A percentile compares a stretch with the other conserved stretches of the same genome.
phyloP scores from a whole-genome alignment of 768 basidiomycete species.

The Clitopilus passeckerianus region DNA sequence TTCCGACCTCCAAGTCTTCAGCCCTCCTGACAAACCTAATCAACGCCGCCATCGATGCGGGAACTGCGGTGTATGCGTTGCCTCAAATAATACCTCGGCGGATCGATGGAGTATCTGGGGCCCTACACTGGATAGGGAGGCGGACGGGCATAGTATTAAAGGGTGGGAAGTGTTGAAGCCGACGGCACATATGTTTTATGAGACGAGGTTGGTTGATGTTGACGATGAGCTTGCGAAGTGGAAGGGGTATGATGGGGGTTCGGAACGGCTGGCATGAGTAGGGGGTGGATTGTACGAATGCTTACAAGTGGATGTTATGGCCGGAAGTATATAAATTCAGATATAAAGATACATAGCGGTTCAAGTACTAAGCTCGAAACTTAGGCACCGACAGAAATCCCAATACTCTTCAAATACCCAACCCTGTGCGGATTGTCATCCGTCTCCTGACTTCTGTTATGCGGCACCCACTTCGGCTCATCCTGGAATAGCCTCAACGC shows the following conservation, averaged over 20 bases:
- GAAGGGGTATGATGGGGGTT: constrained; percentile 51
- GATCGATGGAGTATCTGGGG: constrained; percentile 57
- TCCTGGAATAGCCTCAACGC: constrained; percentile 90
- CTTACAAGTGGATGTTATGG: too few species aligned
- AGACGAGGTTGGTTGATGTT: constrained; percentile 53
- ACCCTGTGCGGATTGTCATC: constrained; percentile 62
- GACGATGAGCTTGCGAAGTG: constrained; percentile 56
- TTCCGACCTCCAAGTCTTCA: constrained; percentile 32
- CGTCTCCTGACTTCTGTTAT: constrained; percentile 58
- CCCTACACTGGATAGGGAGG: constrained; percentile 47
- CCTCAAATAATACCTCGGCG: constrained; percentile 44
- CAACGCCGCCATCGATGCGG: constrained; percentile 64
- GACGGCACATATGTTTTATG: constrained; percentile 64
- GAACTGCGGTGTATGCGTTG: constrained; percentile 49
- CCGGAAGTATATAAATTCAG: too few species aligned
- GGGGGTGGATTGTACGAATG: too few species aligned
- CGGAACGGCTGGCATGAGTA: too few species aligned
- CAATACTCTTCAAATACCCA: constrained; percentile 52
- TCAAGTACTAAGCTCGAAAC: neutral
- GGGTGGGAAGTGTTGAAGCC: constrained; percentile 55
- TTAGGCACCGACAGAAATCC: constrained; percentile 29
- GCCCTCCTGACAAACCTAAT: constrained; percentile 44
- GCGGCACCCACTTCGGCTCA: constrained; percentile 86
- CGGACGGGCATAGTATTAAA: constrained; percentile 37
- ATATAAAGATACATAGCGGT: too few species aligned